These are phyloP conservation scores for Coprinopsis cinerea DNA, from an alignment of 768 basidiomycete species.

Conservation along the genomic window DNA sequence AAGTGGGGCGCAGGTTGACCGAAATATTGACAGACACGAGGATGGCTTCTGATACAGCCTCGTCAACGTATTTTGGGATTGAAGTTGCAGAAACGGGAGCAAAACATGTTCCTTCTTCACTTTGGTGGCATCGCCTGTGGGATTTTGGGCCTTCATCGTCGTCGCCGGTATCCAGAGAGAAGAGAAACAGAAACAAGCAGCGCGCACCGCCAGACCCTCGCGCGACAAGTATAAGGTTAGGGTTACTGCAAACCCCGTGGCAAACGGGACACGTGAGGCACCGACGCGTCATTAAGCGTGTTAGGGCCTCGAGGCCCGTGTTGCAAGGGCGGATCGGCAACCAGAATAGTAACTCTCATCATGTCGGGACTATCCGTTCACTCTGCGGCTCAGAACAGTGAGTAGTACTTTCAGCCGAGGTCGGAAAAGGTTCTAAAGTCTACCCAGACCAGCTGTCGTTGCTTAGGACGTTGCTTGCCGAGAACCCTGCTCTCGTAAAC, in stretches of 20 bases:
- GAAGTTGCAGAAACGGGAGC: constrained; percentile 73
- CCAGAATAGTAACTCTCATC: not conserved
- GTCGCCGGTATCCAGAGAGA: constrained; percentile 18
- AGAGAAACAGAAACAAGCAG: not conserved
- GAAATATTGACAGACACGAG: constrained; percentile 85
- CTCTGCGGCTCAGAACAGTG: constrained; percentile 66
- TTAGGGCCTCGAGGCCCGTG: not conserved
- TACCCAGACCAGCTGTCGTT: constrained; percentile 61
- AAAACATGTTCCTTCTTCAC: constrained; percentile 51
- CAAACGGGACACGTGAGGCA: no score
- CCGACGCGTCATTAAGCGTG: constrained; percentile 13
- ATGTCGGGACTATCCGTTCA: constrained; percentile 52
- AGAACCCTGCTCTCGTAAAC: constrained; percentile 58
- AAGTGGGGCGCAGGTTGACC: constrained; percentile 49
- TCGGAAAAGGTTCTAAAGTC: constrained; percentile 4
- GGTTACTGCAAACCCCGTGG: not conserved
- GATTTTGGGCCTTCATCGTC: constrained; percentile 18
- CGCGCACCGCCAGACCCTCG: no score
- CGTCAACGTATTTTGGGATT: constrained; percentile 71
- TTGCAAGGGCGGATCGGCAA: no score
- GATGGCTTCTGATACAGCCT: constrained; percentile 83
- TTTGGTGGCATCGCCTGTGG: constrained; percentile 15
- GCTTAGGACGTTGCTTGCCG: constrained; percentile 57
- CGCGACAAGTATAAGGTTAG: no score
- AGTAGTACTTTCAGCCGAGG: constrained; percentile 12